A percentile compares a stretch with the other conserved stretches of the same genome.
These are phyloP conservation scores for sweet orange (Citrus sinensis) DNA, from an alignment of 345 rosid species.

Conservation along the genomic window DNA sequence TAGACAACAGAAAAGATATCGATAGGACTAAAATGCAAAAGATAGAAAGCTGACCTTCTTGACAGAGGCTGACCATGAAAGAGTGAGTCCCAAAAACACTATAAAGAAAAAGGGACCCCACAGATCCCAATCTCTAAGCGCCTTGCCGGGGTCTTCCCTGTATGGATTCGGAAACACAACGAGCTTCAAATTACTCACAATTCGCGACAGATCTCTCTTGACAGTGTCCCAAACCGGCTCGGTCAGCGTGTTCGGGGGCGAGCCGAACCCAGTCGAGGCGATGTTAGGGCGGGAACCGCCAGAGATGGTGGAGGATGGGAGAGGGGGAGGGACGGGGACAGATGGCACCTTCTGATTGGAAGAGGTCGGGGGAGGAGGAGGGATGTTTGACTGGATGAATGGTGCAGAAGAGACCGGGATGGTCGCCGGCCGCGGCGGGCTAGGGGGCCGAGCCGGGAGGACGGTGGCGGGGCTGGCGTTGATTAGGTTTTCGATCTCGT, in stretches of 20 bases:
- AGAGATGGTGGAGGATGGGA: background rate
- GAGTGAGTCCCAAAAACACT: slow-evolving; percentile 83
- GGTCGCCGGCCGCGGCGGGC: slow-evolving; percentile 68
- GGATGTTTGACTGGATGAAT: slow-evolving; percentile 58
- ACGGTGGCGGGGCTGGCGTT: slow-evolving; percentile 69
- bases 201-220: slow-evolving; percentile 93
- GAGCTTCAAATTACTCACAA: slow-evolving; percentile 90
- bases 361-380: slow-evolving; percentile 39
- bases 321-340: slow-evolving; percentile 37
- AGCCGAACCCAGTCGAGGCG: slow-evolving; percentile 55
- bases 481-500: slow-evolving; percentile 98
- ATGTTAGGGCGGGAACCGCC: slow-evolving; percentile 10
- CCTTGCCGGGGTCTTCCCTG: slow-evolving; percentile 96
- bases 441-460: slow-evolving; percentile 78
- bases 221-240: slow-evolving; percentile 99
- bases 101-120: slow-evolving; percentile 99
- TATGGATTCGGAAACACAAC: slow-evolving; percentile 93
- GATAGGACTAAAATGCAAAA: background rate
- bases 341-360: slow-evolving; percentile 38
- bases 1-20: background rate
- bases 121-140: slow-evolving; percentile 97
- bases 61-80: slow-evolving; percentile 84
- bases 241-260: slow-evolving; percentile 83
- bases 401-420: slow-evolving; percentile 79
- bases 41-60: slow-evolving; percentile 45